These are phyloP conservation scores for Pyracantha coccinea DNA, from an alignment of 331 rosid genomes.

Conservation along the genomic window DNA sequence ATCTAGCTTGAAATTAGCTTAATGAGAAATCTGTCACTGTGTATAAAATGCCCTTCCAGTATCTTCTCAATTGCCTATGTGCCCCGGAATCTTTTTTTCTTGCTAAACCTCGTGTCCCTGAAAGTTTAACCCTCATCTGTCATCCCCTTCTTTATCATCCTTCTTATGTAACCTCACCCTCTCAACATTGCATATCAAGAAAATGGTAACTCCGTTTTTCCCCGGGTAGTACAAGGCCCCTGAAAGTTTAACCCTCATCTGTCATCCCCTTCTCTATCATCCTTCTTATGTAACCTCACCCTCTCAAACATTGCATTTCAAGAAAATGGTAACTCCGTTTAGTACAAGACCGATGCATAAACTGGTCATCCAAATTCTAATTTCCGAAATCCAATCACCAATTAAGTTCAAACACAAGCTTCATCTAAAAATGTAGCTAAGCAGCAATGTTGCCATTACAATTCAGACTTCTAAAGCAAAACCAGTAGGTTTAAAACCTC, in stretches of 20 bases:
- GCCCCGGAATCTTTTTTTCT: background rate
- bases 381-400: background rate
- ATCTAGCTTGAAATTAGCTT: background rate
- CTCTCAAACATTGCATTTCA: background rate
- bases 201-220: too few species aligned
- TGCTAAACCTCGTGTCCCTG: background rate
- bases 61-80: background rate
- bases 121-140: background rate
- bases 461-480: background rate
- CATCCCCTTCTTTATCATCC: background rate
- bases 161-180: background rate
- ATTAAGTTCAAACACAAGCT: background rate
- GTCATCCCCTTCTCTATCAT: background rate
- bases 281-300: background rate
- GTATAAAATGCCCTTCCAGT: background rate
- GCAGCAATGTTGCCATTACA: background rate
- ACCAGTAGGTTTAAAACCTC: background rate
- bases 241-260: background rate
- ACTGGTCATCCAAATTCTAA: background rate
- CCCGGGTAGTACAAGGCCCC: background rate
- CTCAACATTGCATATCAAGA: background rate
- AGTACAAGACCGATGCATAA: background rate
- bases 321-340: background rate
- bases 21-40: background rate
- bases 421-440: background rate